Base-by-base conservation (phyloP, 345 rosid species). In the Cardiospermum halicacabum region DNA sequence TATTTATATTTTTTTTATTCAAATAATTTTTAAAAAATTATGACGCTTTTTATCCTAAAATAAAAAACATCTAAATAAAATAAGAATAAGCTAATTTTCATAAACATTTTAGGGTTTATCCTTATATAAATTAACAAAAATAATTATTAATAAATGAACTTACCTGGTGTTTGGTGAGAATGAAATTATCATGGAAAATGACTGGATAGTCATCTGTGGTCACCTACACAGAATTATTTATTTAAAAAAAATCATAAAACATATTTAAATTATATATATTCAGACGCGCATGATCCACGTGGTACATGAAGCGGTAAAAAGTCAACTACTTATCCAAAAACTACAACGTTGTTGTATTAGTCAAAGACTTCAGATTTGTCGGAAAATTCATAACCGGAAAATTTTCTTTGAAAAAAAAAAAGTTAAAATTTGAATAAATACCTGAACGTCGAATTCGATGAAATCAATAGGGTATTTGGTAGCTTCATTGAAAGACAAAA, bases 381-480 rank as follows among this genome's bases (percentile, higher is more conserved):
- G 16, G 18, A 36, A 43, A 42, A 11, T 53, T n/a, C n/a, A n/a
- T n/a, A 13, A 54, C 60, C 11, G 57, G 66, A 26, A 63, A 69
- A 45, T 45, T n/a, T 7, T 5, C 8, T 47, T 8, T 47, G 4
- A 34, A n/a, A n/a, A n/a, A n/a, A n/a, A n/a, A n/a, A n/a, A n/a
- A n/a, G n/a, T n/a, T 34, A 7, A 34, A 34, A 34, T 47, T 18
- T 1, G n/a, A n/a, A n/a, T n/a, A n/a, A n/a, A n/a, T 47, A 88
- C 96, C 92, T 85, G 96, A 66, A 88, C 92, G 68, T 88, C 92
- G 49, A 88, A 88, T 70, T 88, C 96, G 64, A 88, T 64, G 77
- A 82, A 85, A 61, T 84, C 86, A 53, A 88, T 24, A 9, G 88
- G 84, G 28, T 67, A 69, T 58, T 69, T 56, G 19, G 88, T 69